These are phyloP conservation scores for Echites panduratus DNA, from an alignment of 257 asterid species.

Conservation along the genomic window DNA sequence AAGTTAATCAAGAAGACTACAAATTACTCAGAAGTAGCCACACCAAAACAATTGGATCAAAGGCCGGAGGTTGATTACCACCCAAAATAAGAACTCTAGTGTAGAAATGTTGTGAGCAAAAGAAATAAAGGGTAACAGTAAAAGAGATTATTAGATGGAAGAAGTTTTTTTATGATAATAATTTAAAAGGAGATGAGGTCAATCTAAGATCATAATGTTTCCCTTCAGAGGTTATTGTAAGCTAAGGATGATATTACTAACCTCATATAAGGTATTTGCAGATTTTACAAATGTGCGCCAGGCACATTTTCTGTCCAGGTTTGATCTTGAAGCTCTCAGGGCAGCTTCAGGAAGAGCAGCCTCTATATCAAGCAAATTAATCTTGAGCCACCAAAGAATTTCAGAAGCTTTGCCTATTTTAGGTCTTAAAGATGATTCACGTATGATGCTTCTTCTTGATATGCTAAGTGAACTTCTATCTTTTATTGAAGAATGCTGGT, in stretches of 20 bases:
- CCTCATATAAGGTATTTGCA: conserved; percentile 72
- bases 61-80: not conserved
- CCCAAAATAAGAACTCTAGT: not conserved
- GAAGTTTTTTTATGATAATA: not conserved
- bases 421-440: conserved; percentile 55
- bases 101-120: not conserved
- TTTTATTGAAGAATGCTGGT: conserved; percentile 32
- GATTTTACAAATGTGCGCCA: conserved; percentile 89
- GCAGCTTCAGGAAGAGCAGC: conserved; percentile 80
- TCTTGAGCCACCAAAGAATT: conserved; percentile 57
- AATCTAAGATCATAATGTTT: not conserved
- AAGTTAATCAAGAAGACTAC: too few species aligned
- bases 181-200: not conserved
- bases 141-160: not conserved
- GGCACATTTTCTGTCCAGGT: conserved; percentile 47
- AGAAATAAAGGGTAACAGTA: not conserved
- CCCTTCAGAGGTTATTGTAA: not conserved
- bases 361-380: conserved; percentile 79
- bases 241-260: conserved; percentile 20
- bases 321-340: conserved; percentile 60
- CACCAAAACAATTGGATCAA: too few species aligned
- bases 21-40: too few species aligned
- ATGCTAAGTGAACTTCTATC: conserved; percentile 36
- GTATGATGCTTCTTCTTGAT: conserved; percentile 38
- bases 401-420: conserved; percentile 62